phyloP scores from a whole-genome alignment of 2,329 filamentous ascomycete genomes.

The Ceratocystiopsis sp. region DNA sequence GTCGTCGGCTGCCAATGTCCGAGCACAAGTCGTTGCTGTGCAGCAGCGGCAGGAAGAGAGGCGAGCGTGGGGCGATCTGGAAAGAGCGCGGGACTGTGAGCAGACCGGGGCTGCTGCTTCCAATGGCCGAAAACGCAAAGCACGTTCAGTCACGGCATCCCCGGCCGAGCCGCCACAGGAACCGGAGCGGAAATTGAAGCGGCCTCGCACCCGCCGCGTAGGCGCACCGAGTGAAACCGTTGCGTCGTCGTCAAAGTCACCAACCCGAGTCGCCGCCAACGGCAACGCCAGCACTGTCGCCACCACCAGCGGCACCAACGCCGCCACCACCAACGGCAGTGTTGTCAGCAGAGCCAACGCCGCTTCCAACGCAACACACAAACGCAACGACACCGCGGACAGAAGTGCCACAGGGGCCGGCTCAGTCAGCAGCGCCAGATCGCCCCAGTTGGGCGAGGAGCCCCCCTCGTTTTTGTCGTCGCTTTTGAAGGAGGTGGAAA shows the following conservation, averaged over 20 bases:
- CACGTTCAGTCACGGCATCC: slow-evolving; percentile 51
- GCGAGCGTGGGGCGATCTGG: slow-evolving; percentile 78
- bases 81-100: slow-evolving; percentile 60
- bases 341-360: no score
- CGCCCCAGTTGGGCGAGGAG: slow-evolving; percentile 16
- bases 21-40: slow-evolving; percentile 30
- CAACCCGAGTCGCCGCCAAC: not conserved
- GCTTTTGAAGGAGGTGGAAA: slow-evolving; percentile 74
- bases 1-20: slow-evolving; percentile 13
- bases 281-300: not conserved
- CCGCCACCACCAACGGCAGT: no score
- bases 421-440: not conserved
- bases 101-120: slow-evolving; percentile 24
- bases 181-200: slow-evolving; percentile 70
- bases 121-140: slow-evolving; percentile 55
- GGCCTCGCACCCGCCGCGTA: slow-evolving; percentile 61
- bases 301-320: no score
- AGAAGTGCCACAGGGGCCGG: no score
- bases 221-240: slow-evolving; percentile 27
- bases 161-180: slow-evolving; percentile 51
- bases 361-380: no score
- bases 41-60: slow-evolving; percentile 64
- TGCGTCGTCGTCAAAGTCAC: slow-evolving; percentile 18
- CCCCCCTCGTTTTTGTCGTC: slow-evolving; percentile 73
- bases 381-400: no score